phyloP scores from a whole-genome alignment of 768 basidiomycete genomes.

The Suillus plorans region DNA sequence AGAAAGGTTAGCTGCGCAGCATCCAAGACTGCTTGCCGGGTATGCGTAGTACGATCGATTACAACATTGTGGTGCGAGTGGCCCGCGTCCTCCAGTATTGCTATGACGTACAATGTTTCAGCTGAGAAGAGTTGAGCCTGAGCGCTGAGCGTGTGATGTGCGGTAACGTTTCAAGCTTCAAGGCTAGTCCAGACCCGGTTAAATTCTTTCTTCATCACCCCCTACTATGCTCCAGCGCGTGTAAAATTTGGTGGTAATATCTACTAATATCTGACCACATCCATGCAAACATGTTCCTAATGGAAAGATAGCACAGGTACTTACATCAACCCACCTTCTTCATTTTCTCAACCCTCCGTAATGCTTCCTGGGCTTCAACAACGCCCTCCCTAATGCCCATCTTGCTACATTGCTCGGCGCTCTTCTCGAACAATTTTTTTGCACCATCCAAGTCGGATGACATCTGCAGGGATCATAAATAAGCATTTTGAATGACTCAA shows the following conservation, averaged over 20 bases:
- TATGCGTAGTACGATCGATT: too few species aligned
- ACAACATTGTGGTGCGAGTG: too few species aligned
- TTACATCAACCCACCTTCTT: neutral
- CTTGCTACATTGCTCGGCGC: slow-evolving; percentile 29
- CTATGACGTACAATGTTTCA: neutral
- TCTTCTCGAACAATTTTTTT: slow-evolving; percentile 30
- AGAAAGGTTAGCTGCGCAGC: too few species aligned
- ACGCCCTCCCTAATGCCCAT: slow-evolving; percentile 36
- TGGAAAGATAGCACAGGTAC: neutral
- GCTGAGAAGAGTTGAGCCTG: neutral
- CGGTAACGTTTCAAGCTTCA: neutral
- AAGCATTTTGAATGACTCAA: neutral
- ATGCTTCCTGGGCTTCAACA: slow-evolving; percentile 32
- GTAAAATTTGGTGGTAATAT: too few species aligned
- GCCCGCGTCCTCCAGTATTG: neutral
- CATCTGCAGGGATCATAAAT: slow-evolving; percentile 27
- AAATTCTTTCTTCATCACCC: neutral
- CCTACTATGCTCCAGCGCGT: too few species aligned
- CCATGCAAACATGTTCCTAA: neutral
- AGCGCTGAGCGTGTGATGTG: neutral
- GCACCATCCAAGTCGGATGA: slow-evolving; percentile 29
- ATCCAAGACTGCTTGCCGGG: too few species aligned
- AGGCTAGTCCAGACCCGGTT: neutral
- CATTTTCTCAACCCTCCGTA: slow-evolving; percentile 27
- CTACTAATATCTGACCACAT: neutral